Evolutionary conservation across 2,329 filamentous ascomycete genomes (phyloP), one percentile per base, ranked within the genome.

Genomic region (Nannizziopsis arthrosporioides): DNA sequence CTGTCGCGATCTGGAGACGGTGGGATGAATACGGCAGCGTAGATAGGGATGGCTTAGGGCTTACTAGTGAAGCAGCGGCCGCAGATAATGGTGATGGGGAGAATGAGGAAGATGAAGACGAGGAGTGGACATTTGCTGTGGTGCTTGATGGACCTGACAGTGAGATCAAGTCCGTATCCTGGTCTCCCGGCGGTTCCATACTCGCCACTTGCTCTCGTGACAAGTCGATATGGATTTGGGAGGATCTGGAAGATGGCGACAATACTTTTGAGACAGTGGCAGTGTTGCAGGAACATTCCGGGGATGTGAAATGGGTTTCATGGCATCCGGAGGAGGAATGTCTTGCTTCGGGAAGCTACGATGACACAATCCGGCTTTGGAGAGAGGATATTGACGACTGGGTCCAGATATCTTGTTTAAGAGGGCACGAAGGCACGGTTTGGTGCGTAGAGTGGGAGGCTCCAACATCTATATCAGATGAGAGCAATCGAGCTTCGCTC

Each of bases 191-290:
- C 84, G 95, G 72, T 73, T 90, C 53, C 74, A 78, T 87, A 58
- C 75, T 98, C 3, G 92, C 92, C 5, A 95, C 89, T 0, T 95
- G 89, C 66, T 85, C 81, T 46, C 77, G 92, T 42, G 92, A 98
- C 64, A 96, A 96, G 70, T 84, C 80, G 12, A 86, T 96, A 14
- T 98, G 92, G 92, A 86, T 98, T 58, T 98, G 92, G 92, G 92
- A 98, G 67, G 92, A 96, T 63, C 77, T 95, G 47, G 69, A 71
- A 48, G 82, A 85, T 56, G 84, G 82, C 12, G 89, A 94, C 48
- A 90, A 94, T 63, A 92, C 96, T 63, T 96, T 89, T 72, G 92
- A 98, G 73, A 96, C 92, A 1, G 81, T 96, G 12, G 92, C 90
- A 0, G 90, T 96, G 46, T 74, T 96, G 59, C 87, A 85, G 66